These are phyloP conservation scores for Pyrenula aspistea DNA, from an alignment of 495 filamentous ascomycete genomes.

Conservation along the genomic window DNA sequence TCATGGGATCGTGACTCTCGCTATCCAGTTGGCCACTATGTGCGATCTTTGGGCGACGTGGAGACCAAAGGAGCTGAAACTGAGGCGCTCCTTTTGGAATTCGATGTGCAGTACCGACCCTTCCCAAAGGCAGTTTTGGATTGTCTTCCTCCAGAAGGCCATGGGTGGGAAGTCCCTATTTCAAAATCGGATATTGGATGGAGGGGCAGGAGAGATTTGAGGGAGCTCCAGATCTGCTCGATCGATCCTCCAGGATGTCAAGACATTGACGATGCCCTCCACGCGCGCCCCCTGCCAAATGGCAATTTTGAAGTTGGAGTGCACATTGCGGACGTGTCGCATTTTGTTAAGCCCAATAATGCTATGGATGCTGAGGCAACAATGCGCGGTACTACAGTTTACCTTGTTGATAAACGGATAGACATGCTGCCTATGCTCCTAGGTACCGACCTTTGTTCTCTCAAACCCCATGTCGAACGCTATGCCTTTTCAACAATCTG, in stretches of 20 bases:
- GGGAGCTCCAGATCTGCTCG: slow-evolving; percentile 83
- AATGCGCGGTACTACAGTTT: slow-evolving; percentile 89
- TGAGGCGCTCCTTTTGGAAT: slow-evolving; percentile 85
- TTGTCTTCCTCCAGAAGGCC: slow-evolving; percentile 82
- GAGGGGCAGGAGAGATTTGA: slow-evolving; percentile 69
- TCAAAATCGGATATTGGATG: slow-evolving; percentile 71
- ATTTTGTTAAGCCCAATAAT: slow-evolving; percentile 95
- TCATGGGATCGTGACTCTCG: slow-evolving; percentile 87
- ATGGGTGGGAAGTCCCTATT: slow-evolving; percentile 82
- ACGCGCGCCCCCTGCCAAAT: slow-evolving; percentile 73
- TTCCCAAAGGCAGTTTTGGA: slow-evolving; percentile 93
- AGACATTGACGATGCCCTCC: slow-evolving; percentile 95
- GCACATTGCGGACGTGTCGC: slow-evolving; percentile 97
- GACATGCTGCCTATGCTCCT: slow-evolving; percentile 96
- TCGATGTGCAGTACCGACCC: slow-evolving; percentile 93
- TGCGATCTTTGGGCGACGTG: slow-evolving; percentile 81
- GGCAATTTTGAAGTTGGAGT: slow-evolving; percentile 95
- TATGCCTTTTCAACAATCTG: slow-evolving; percentile 93
- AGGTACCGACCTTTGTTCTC: slow-evolving; percentile 89
- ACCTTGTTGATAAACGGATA: slow-evolving; percentile 96
- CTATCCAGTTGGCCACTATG: slow-evolving; percentile 87
- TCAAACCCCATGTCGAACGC: slow-evolving; percentile 95
- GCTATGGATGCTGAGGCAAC: slow-evolving; percentile 94
- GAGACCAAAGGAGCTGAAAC: slow-evolving; percentile 95
- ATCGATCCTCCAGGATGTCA: slow-evolving; percentile 95